Conservation (phyloP, 2,329 filamentous ascomycete genomes). For the Arthrobotrys iridis region DNA sequence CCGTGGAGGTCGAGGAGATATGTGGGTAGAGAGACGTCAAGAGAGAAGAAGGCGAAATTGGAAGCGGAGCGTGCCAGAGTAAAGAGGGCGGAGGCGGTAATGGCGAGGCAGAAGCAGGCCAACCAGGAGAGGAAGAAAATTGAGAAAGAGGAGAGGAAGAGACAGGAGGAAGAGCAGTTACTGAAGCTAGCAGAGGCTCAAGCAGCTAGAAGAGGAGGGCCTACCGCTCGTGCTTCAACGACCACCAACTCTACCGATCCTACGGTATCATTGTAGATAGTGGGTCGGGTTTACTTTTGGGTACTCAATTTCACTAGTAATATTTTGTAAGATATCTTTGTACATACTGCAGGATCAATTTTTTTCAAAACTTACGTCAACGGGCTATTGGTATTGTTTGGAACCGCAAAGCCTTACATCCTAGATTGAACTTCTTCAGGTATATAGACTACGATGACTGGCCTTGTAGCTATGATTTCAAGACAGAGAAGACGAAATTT, state of each 20-base stretch:
- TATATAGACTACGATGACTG: too few relatives aligned
- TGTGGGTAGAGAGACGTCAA: constrained; percentile 61
- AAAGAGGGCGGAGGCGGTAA: constrained; percentile 61
- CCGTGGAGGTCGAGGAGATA: constrained; percentile 63
- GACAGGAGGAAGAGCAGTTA: constrained; percentile 34
- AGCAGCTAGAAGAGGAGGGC: constrained; percentile 9
- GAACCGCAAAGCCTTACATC: too few relatives aligned
- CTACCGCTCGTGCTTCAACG: background rate
- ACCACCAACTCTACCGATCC: background rate
- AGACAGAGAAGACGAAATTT: background rate
- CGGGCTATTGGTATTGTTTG: too few relatives aligned
- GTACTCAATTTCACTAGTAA: background rate
- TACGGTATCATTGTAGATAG: background rate
- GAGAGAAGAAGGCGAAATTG: constrained; percentile 63
- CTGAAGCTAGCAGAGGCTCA: constrained; percentile 31
- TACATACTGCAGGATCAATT: constrained; percentile 20
- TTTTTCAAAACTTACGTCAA: too few relatives aligned
- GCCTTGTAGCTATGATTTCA: too few relatives aligned
- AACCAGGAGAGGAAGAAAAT: constrained; percentile 57
- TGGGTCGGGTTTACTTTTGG: background rate
- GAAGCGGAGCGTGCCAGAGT: constrained; percentile 62
- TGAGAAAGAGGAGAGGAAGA: constrained; percentile 55
- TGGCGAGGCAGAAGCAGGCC: constrained; percentile 57
- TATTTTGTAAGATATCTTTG: constrained; percentile 34
- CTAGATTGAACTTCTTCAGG: too few relatives aligned